phyloP scores from a whole-genome alignment of 2,329 filamentous ascomycete genomes.

The Cordyceps pruinosa region DNA sequence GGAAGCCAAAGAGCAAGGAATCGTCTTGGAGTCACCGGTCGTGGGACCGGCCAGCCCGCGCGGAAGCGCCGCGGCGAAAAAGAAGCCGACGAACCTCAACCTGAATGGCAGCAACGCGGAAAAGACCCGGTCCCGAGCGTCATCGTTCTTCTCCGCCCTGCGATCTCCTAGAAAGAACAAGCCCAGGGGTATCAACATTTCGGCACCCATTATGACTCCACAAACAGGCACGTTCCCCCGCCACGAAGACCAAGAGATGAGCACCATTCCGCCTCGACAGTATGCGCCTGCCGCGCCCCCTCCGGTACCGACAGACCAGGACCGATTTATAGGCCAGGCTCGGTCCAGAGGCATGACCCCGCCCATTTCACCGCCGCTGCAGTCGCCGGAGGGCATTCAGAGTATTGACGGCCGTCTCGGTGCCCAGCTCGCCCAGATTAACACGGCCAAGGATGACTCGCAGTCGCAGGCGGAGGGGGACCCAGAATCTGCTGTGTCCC shows the following conservation, averaged over 20 bases:
- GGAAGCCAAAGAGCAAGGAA: conserved; percentile 53
- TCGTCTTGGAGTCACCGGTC: conserved; percentile 38
- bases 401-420: conserved; percentile 53
- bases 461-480: conserved; percentile 36
- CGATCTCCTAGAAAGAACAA: conserved; percentile 52
- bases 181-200: conserved; percentile 49
- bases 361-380: conserved; percentile 24
- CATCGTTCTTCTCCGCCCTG: conserved; percentile 54
- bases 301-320: conserved; percentile 44
- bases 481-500: conserved; percentile 45
- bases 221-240: conserved; percentile 53
- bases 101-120: conserved; percentile 37
- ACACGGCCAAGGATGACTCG: conserved; percentile 33
- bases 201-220: conserved; percentile 59
- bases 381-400: conserved; percentile 34
- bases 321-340: conserved; percentile 26
- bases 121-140: conserved; percentile 48
- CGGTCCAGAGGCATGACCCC: conserved; percentile 18
- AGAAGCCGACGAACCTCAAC: conserved; percentile 44
- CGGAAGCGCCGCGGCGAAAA: conserved; percentile 32
- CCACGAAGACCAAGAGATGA: conserved; percentile 50
- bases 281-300: conserved; percentile 53
- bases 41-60: conserved; percentile 20
- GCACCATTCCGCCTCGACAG: conserved; percentile 48
- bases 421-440: conserved; percentile 26